phyloP scores from a whole-genome alignment of 108 stramenopile genomes.

The Nitzschia palea region DNA sequence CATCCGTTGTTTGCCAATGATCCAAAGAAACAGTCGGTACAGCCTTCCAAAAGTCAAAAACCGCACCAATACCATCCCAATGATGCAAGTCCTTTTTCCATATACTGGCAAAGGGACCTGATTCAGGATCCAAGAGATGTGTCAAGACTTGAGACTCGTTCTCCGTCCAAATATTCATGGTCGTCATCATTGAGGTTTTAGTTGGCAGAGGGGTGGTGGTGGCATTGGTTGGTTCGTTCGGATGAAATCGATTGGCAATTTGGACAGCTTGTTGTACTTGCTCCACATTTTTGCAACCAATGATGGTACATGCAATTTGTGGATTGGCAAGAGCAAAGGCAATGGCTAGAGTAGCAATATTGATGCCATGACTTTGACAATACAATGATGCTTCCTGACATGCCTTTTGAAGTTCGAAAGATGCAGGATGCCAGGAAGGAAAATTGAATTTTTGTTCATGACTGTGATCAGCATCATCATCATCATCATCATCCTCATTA shows the following conservation, averaged over 20 bases:
- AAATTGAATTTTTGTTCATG: too few relatives aligned
- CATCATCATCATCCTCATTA: neutral
- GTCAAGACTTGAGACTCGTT: constrained; percentile 38
- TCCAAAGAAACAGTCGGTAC: neutral
- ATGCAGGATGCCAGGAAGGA: constrained; percentile 83
- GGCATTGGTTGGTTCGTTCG: constrained; percentile 15
- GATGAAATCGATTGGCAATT: constrained; percentile 58
- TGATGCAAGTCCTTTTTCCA: constrained; percentile 39
- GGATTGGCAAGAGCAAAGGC: constrained; percentile 54
- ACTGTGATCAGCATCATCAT: too few relatives aligned
- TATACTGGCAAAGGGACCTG: constrained; percentile 72
- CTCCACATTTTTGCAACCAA: constrained; percentile 70
- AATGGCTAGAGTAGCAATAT: constrained; percentile 66
- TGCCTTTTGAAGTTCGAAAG: constrained; percentile 54
- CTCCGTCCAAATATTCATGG: constrained; percentile 29
- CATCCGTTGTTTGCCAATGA: too few relatives aligned
- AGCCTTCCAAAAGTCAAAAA: constrained; percentile 52
- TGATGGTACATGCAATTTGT: constrained; percentile 69
- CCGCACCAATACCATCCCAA: constrained; percentile 74
- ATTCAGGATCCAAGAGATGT: constrained; percentile 34
- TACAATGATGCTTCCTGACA: constrained; percentile 55
- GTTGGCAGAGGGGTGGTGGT: constrained; percentile 6
- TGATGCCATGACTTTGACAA: constrained; percentile 42
- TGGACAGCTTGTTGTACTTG: constrained; percentile 59
- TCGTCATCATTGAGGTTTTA: constrained; percentile 25